phyloP scores from a whole-genome alignment of 2,329 filamentous ascomycete genomes.

The Aspergillus sp. region DNA sequence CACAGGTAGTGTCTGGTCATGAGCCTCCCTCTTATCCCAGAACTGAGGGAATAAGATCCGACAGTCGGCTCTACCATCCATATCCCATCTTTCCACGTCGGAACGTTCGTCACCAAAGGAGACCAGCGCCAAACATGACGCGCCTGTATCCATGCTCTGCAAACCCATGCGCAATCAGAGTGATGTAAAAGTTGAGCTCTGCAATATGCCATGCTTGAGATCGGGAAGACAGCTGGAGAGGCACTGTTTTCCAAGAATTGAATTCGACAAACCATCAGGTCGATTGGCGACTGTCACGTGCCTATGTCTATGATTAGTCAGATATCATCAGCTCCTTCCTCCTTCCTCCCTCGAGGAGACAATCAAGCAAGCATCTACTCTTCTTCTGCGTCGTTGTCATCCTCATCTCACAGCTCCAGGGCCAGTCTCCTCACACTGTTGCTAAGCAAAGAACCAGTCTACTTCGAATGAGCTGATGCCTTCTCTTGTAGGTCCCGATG shows the following conservation, averaged over 20 bases:
- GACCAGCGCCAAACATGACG: background rate
- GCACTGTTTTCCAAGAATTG: background rate
- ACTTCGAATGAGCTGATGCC: slow-evolving; percentile 3
- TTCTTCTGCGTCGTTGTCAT: too few relatives aligned
- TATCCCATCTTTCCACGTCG: background rate
- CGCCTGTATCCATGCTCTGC: background rate
- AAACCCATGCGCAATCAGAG: background rate
- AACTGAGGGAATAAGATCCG: background rate
- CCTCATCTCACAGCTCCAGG: too few relatives aligned
- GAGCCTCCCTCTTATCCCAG: background rate
- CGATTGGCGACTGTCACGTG: background rate
- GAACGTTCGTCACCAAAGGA: background rate
- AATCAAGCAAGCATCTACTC: too few relatives aligned
- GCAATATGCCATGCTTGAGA: background rate
- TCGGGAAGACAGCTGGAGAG: background rate
- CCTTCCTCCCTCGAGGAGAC: too few relatives aligned
- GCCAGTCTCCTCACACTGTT: background rate
- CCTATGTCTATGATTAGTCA: too few relatives aligned
- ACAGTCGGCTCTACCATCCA: background rate
- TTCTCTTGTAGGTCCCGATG: background rate
- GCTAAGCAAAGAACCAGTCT: slow-evolving; percentile 4
- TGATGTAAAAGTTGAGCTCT: background rate
- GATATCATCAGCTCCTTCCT: too few relatives aligned
- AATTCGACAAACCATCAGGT: slow-evolving; percentile 5
- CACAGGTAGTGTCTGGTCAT: too few relatives aligned